A percentile compares a stretch with the other conserved stretches of the same genome.
Evolutionary conservation across 495 filamentous ascomycete genomes (phyloP).

Genomic region (Hypoxylon fragiforme): DNA sequence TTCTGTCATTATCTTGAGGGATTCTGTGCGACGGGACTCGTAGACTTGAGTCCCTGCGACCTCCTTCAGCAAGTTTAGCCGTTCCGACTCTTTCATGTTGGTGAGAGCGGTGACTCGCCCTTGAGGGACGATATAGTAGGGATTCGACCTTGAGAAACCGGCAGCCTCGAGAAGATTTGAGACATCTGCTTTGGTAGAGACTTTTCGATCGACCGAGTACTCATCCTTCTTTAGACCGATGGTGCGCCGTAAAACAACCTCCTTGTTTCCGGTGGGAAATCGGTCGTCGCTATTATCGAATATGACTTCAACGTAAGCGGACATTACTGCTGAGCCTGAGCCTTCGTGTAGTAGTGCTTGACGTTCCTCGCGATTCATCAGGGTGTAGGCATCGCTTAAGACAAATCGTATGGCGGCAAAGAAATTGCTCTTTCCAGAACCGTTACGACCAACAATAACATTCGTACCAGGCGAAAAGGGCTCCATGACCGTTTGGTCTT

Average conservation of each 20-base stretch:
- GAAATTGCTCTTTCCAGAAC: constrained; percentile 99
- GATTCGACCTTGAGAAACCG: constrained; percentile 95
- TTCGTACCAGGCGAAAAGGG: constrained; percentile 98
- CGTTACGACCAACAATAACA: constrained; percentile 98
- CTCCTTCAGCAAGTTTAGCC: constrained; percentile 89
- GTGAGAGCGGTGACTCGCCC: constrained; percentile 94
- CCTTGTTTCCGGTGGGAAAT: constrained; percentile 90
- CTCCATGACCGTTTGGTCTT: constrained; percentile 97
- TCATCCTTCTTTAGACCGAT: constrained; percentile 99
- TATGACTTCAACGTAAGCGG: constrained; percentile 96
- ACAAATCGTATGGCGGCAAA: constrained; percentile 99
- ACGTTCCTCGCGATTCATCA: constrained; percentile 94
- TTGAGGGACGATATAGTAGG: constrained; percentile 98
- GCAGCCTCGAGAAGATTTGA: constrained; percentile 95
- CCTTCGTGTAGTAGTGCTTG: constrained; percentile 95
- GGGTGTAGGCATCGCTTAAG: constrained; percentile 94
- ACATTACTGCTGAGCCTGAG: constrained; percentile 96
- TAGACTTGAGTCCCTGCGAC: constrained; percentile 97
- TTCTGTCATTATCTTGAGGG: constrained; percentile 94
- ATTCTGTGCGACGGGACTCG: constrained; percentile 85
- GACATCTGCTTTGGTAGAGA: constrained; percentile 91
- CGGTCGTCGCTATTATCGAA: constrained; percentile 98
- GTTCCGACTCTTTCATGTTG: constrained; percentile 95
- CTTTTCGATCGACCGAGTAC: constrained; percentile 94
- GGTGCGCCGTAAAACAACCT: constrained; percentile 86